Percentiles rank a stretch among this genome's conserved stretches.
phyloP scores from a whole-genome alignment of 768 basidiomycete genomes.

The Grammothele lineata region DNA sequence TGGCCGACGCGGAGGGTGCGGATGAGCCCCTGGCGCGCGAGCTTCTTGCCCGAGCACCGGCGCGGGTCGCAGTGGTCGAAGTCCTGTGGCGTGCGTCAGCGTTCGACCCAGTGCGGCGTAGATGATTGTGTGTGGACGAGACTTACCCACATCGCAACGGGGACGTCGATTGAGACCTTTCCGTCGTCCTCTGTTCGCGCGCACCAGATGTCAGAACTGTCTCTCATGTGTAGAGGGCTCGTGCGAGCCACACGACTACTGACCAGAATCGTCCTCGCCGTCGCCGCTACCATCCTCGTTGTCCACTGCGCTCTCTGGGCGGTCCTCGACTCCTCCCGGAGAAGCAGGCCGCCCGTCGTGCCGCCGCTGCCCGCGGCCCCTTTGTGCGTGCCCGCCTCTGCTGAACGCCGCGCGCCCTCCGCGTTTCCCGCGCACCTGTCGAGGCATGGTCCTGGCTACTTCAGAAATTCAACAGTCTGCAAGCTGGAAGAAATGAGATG shows the following conservation, averaged over 20 bases:
- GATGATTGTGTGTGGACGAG: too few species aligned
- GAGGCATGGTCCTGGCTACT: neutral
- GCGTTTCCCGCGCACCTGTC: conserved; percentile 6
- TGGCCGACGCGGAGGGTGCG: conserved; percentile 79
- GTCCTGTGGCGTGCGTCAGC: conserved; percentile 49
- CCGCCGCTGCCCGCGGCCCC: conserved; percentile 10
- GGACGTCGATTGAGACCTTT: conserved; percentile 41
- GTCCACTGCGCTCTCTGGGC: conserved; percentile 59
- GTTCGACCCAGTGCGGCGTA: too few species aligned
- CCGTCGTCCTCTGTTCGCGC: neutral
- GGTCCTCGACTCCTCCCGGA: conserved; percentile 28
- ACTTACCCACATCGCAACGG: conserved; percentile 96
- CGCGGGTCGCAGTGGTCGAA: conserved; percentile 97
- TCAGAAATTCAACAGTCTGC: too few species aligned
- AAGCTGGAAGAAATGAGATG: too few species aligned
- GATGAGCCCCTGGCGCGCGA: conserved; percentile 81
- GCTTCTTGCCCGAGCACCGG: conserved; percentile 83
- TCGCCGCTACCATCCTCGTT: conserved; percentile 33
- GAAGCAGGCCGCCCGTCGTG: conserved; percentile 11
- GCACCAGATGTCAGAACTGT: too few species aligned
- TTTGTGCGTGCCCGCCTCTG: conserved; percentile 11
- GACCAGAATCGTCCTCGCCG: conserved; percentile 25
- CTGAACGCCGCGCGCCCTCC: conserved; percentile 6
- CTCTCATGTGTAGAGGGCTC: too few species aligned
- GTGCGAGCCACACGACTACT: too few species aligned